phyloP scores from a whole-genome alignment of 2,329 filamentous ascomycete genomes.

The Beauveria rudraprayagi region DNA sequence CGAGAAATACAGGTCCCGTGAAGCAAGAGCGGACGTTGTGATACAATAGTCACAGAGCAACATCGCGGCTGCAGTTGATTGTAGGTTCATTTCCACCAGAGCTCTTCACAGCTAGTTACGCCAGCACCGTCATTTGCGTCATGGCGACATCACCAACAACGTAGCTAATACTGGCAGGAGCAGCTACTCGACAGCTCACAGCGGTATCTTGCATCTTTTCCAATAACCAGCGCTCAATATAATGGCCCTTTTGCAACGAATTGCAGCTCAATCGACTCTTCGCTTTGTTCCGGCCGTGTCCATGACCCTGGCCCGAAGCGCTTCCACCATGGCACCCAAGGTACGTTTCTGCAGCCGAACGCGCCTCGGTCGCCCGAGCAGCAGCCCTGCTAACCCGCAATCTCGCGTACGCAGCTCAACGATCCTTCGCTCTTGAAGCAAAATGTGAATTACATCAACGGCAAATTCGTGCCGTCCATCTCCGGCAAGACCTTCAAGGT shows the following conservation, averaged over 20 bases:
- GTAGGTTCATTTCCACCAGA: background rate
- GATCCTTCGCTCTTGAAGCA: slow-evolving; percentile 78
- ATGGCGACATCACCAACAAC: slow-evolving; percentile 3
- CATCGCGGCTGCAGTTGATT: background rate
- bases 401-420: slow-evolving; percentile 48
- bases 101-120: background rate
- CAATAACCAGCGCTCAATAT: background rate
- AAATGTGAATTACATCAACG: slow-evolving; percentile 78
- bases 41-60: background rate
- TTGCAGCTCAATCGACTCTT: slow-evolving; percentile 21
- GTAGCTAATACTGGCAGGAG: slow-evolving; percentile 3
- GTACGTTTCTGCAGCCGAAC: slow-evolving; percentile 18
- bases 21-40: background rate
- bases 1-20: background rate
- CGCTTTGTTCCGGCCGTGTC: slow-evolving; percentile 24
- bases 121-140: background rate
- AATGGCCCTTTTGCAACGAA: slow-evolving; percentile 26
- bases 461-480: slow-evolving; percentile 78
- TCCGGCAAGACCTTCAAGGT: slow-evolving; percentile 92
- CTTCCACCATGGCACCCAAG: slow-evolving; percentile 42
- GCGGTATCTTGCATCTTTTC: background rate
- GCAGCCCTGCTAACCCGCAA: background rate
- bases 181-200: background rate
- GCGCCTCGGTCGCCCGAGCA: background rate
- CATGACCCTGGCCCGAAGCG: slow-evolving; percentile 26